These are phyloP conservation scores for Jaenimonas drosophilae DNA, from an alignment of 208 protist genomes.

Conservation along the genomic window DNA sequence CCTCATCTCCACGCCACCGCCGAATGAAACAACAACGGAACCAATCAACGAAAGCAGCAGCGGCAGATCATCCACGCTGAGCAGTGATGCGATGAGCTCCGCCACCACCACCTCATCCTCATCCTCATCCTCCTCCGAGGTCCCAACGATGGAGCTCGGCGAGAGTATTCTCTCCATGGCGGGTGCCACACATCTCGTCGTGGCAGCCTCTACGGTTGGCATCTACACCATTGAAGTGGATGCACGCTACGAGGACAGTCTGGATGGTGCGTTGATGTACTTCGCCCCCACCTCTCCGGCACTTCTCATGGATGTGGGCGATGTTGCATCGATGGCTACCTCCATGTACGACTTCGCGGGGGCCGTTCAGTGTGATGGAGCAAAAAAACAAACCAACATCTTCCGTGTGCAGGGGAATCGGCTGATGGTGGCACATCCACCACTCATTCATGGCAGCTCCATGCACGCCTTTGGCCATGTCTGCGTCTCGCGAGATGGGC, in stretches of 20 bases:
- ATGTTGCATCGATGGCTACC: not conserved
- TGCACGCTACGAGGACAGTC: conserved; percentile 3
- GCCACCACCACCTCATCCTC: no score
- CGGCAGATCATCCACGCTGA: no score
- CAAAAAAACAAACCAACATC: conserved; percentile 57
- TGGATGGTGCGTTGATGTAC: conserved; percentile 38
- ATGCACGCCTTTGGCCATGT: conserved; percentile 44
- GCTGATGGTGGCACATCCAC: conserved; percentile 15
- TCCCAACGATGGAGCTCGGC: conserved; percentile 10
- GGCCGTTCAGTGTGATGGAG: conserved; percentile 25
- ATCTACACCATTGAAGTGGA: conserved; percentile 27
- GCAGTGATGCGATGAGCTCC: no score
- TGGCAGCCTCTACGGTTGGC: conserved; percentile 41
- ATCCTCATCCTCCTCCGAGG: no score
- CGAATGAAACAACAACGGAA: no score
- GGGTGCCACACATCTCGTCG: conserved; percentile 47
- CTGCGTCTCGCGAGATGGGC: conserved; percentile 57
- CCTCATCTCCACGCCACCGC: no score
- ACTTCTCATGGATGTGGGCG: conserved; percentile 8
- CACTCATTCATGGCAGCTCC: no score
- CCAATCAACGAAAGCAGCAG: no score
- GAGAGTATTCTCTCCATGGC: conserved; percentile 49
- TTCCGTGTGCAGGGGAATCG: conserved; percentile 14
- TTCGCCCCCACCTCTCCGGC: conserved; percentile 42
- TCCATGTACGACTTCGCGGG: not conserved